phyloP scores from a whole-genome alignment of 768 basidiomycete species.

The Lyophyllum semitale region DNA sequence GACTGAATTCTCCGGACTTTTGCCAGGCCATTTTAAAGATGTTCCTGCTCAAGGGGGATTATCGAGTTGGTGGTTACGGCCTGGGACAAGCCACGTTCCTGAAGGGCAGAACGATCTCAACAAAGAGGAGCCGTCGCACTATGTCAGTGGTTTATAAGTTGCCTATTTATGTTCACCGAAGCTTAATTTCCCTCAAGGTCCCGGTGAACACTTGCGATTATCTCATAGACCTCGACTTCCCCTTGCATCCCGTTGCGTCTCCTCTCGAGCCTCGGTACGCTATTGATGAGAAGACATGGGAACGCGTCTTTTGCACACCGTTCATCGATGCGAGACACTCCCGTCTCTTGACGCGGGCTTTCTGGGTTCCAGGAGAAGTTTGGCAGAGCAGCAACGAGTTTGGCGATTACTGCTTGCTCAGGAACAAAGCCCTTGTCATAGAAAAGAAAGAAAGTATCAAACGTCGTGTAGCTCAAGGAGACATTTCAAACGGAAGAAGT shows the following conservation, averaged over 20 bases:
- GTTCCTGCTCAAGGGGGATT: slow-evolving; percentile 26
- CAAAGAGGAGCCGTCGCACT: slow-evolving; percentile 71
- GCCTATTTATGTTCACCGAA: slow-evolving; percentile 4
- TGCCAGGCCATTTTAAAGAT: slow-evolving; percentile 80
- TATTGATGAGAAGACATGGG: slow-evolving; percentile 68
- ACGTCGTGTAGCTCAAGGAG: slow-evolving; percentile 13
- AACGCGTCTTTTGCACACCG: slow-evolving; percentile 74
- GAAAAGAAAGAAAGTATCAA: slow-evolving; percentile 34
- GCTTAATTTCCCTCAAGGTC: slow-evolving; percentile 46
- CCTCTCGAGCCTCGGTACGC: slow-evolving; percentile 80
- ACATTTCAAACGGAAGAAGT: slow-evolving; percentile 1
- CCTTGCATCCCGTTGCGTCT: slow-evolving; percentile 57
- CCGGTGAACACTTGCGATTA: slow-evolving; percentile 79
- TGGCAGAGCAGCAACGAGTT: slow-evolving; percentile 75
- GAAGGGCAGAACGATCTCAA: slow-evolving; percentile 86
- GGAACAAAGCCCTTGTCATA: slow-evolving; percentile 48
- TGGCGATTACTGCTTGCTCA: slow-evolving; percentile 91
- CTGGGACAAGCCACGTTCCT: slow-evolving; percentile 64
- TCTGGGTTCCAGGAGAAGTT: slow-evolving; percentile 75
- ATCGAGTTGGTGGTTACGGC: slow-evolving; percentile 51
- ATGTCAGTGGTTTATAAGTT: slow-evolving; percentile 49
- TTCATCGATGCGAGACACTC: slow-evolving; percentile 87
- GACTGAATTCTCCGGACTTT: slow-evolving; percentile 86
- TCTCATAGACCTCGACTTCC: slow-evolving; percentile 89
- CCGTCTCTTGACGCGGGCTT: slow-evolving; percentile 65